These are phyloP conservation scores for Plantago lanceolata DNA, from an alignment of 305 asterid genomes.

Conservation along the genomic window DNA sequence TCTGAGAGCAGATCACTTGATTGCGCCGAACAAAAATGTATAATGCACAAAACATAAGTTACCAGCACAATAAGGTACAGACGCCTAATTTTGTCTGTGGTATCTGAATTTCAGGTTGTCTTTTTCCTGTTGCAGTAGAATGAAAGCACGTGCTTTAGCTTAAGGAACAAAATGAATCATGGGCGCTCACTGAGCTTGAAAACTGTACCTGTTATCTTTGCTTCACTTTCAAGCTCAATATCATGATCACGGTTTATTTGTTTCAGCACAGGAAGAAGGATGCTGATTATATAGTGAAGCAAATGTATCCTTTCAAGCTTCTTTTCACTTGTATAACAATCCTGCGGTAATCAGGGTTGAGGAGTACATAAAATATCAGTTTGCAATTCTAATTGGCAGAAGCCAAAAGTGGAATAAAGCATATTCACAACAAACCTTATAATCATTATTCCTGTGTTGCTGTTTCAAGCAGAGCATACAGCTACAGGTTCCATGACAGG, in stretches of 20 bases:
- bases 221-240: slow-evolving; percentile 67
- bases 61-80: slow-evolving; percentile 56
- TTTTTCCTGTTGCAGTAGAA: slow-evolving; percentile 45
- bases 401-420: slow-evolving; percentile 15
- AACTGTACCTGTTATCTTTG: slow-evolving; percentile 55
- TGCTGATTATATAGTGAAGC: slow-evolving; percentile 62
- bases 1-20: slow-evolving; percentile 21
- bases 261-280: slow-evolving; percentile 79
- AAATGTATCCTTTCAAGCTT: slow-evolving; percentile 50
- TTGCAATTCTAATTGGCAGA: slow-evolving; percentile 19
- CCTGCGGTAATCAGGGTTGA: slow-evolving; percentile 44
- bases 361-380: slow-evolving; percentile 24
- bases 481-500: slow-evolving; percentile 68
- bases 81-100: slow-evolving; percentile 40
- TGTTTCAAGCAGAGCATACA: slow-evolving; percentile 65
- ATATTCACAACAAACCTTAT: slow-evolving; percentile 49
- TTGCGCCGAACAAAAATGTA: slow-evolving; percentile 19
- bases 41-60: slow-evolving; percentile 26
- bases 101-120: slow-evolving; percentile 46
- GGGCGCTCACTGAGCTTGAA: slow-evolving; percentile 14
- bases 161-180: slow-evolving; percentile 12
- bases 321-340: slow-evolving; percentile 43
- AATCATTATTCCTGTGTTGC: slow-evolving; percentile 31
- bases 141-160: slow-evolving; percentile 19
- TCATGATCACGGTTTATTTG: slow-evolving; percentile 58